Evolutionary conservation across 441 rosid genomes (phyloP).

Genomic region (Gossypium laxum): DNA sequence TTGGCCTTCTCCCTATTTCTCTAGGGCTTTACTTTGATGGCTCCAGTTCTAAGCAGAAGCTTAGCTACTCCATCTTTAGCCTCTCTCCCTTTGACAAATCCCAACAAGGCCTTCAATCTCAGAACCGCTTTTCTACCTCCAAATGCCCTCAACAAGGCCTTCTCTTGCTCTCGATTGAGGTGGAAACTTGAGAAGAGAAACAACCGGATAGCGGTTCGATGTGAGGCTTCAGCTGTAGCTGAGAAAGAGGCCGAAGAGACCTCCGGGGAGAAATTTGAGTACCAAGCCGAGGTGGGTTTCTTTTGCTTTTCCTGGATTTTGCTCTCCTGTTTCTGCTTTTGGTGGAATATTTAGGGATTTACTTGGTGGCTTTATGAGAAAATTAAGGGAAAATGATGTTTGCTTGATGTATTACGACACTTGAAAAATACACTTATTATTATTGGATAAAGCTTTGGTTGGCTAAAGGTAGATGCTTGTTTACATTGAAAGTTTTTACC

Average conservation of each 20-base stretch:
- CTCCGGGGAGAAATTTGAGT: slow-evolving; percentile 85
- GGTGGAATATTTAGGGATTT: neutral
- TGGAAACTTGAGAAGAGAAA: slow-evolving; percentile 51
- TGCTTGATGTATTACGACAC: neutral
- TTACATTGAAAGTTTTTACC: neutral
- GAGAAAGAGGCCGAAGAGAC: slow-evolving; percentile 70
- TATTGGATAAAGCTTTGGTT: neutral
- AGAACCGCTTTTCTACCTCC: slow-evolving; percentile 40
- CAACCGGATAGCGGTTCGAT: slow-evolving; percentile 41
- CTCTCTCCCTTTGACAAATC: slow-evolving; percentile 33
- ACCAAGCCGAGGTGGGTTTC: slow-evolving; percentile 87
- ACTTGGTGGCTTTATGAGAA: neutral
- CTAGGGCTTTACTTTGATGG: slow-evolving; percentile 34
- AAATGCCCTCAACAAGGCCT: slow-evolving; percentile 33
- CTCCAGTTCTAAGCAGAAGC: slow-evolving; percentile 70
- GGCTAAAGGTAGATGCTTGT: neutral
- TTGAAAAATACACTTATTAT: neutral
- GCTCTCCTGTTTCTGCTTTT: neutral
- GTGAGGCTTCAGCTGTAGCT: slow-evolving; percentile 66
- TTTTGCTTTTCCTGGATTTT: slow-evolving; percentile 12
- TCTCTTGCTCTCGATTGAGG: slow-evolving; percentile 40
- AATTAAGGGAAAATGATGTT: slow-evolving; percentile 2
- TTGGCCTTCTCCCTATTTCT: neutral
- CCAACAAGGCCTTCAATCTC: slow-evolving; percentile 24
- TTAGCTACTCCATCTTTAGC: slow-evolving; percentile 42